Evolutionary conservation across 1,139 yeast species (phyloP).

Genomic region (Zygosaccharomyces sapae): DNA sequence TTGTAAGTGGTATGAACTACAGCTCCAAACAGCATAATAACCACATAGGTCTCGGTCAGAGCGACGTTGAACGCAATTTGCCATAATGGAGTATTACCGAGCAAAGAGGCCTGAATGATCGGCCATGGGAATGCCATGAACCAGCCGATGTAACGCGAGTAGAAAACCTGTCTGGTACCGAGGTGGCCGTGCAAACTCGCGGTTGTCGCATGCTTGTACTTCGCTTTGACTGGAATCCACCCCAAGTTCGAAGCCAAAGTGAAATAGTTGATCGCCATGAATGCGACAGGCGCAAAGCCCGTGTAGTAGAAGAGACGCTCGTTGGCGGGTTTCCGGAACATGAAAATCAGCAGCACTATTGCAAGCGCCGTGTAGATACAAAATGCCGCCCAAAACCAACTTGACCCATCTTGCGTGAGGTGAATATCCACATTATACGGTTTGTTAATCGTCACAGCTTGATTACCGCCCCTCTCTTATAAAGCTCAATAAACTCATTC

Average conservation of each 20-base stretch:
- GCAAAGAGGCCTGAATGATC: slow-evolving; percentile 45
- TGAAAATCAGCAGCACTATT: slow-evolving; percentile 49
- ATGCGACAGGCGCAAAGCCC: slow-evolving; percentile 44
- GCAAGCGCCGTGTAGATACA: slow-evolving; percentile 31
- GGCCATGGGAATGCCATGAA: slow-evolving; percentile 57
- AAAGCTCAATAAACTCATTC: slow-evolving; percentile 19
- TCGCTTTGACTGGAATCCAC: slow-evolving; percentile 51
- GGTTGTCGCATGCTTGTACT: slow-evolving; percentile 51
- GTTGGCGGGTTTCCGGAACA: slow-evolving; percentile 36
- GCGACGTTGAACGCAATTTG: slow-evolving; percentile 42
- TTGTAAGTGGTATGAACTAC: slow-evolving; percentile 55
- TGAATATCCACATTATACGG: slow-evolving; percentile 27
- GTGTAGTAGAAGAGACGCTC: slow-evolving; percentile 25
- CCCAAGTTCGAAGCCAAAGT: slow-evolving; percentile 68
- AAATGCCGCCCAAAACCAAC: slow-evolving; percentile 40
- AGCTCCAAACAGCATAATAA: slow-evolving; percentile 52
- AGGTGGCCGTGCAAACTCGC: slow-evolving; percentile 34
- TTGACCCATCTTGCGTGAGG: slow-evolving; percentile 26
- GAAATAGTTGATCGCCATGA: slow-evolving; percentile 52
- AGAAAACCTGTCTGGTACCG: slow-evolving; percentile 58
- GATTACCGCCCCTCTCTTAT: slow-evolving; percentile 27
- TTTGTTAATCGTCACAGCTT: slow-evolving; percentile 24
- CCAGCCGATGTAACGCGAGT: slow-evolving; percentile 64
- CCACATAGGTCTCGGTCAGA: slow-evolving; percentile 48
- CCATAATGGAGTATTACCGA: slow-evolving; percentile 42